Base-by-base conservation (phyloP, 192 early-diverging fungal genomes). In the Rhizoclosmatium sp. region DNA sequence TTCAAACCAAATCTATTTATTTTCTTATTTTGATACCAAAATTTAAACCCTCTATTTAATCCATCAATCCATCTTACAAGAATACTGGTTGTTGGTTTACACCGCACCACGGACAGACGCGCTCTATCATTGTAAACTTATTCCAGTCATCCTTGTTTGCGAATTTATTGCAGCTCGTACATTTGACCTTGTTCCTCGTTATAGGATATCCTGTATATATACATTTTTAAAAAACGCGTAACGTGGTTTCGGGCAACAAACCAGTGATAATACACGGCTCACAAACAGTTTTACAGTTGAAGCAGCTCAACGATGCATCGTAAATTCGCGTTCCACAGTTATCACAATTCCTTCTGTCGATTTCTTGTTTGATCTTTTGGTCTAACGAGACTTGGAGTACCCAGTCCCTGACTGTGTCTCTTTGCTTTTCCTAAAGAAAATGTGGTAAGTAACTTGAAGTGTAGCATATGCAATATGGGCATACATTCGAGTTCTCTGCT, bases 71-170 rank as follows among this genome's bases (percentile, higher is more conserved):
- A 12, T 65, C n/a, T 39, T 14, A 39, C 47, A 78, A 41, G 80
- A 83, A 84, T 12, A 76, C 41, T n/a, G 84, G 84, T 19, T 84
- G 69, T 69, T 89, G 88, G n/a, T 64, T 40, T 14, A 75, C 84
- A 14, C 82, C 85, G 77, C 88, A 89, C 88, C 88, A 89, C 19
- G 87, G 87, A 60, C 87, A 89, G 19, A 83, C 80, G 68, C 85
- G 73, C 71, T 91, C 90, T 56, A 80, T 75, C 87, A 89, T 86
- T 10, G 91, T 82, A 71, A 88, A 91, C 78, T 86, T 87, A 69
- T 91, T 91, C 90, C 90, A 91, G 67, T 91, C 90, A 21, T 91
- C 89, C 73, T 88, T 91, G 82, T 91, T 91, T 44, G 90, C 90
- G 3, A 61, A 72, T 21, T 81, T 83, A 23, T 49, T 82, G 80